These are phyloP conservation scores for Pseudonitzschia pungens DNA, from an alignment of 108 stramenopile genomes.

Conservation along the genomic window DNA sequence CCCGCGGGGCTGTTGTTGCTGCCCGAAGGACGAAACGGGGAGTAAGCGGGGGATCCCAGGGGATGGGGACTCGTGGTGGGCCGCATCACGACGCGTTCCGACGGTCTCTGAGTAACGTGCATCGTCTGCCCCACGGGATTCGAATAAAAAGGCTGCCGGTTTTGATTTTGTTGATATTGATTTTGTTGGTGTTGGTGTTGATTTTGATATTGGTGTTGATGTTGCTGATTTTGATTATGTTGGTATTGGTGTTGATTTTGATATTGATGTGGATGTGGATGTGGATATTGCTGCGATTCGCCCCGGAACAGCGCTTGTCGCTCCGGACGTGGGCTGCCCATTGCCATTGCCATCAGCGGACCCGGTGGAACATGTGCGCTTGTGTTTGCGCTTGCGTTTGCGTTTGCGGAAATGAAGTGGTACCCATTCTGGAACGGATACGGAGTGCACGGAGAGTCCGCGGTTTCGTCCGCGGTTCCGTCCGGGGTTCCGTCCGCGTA, in stretches of 20 bases:
- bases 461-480: too few species aligned
- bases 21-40: not conserved
- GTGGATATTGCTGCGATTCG: not conserved
- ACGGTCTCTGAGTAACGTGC: too few species aligned
- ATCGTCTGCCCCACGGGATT: too few species aligned
- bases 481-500: too few species aligned
- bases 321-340: conserved; percentile 3
- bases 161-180: not conserved
- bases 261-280: not conserved
- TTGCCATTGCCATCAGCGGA: not conserved
- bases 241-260: not conserved
- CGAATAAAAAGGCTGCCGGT: not conserved
- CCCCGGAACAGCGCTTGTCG: not conserved
- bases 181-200: not conserved
- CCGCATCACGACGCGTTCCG: not conserved
- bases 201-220: not conserved
- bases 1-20: not conserved
- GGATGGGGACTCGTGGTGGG: conserved; percentile 5
- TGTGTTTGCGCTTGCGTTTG: too few species aligned
- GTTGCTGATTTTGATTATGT: too few species aligned
- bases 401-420: not conserved
- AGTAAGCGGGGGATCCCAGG: not conserved
- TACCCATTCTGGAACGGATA: not conserved
- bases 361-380: too few species aligned
- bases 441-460: too few species aligned